Conservation (phyloP, 768 basidiomycete species). For the Gautieria morchelliformis region DNA sequence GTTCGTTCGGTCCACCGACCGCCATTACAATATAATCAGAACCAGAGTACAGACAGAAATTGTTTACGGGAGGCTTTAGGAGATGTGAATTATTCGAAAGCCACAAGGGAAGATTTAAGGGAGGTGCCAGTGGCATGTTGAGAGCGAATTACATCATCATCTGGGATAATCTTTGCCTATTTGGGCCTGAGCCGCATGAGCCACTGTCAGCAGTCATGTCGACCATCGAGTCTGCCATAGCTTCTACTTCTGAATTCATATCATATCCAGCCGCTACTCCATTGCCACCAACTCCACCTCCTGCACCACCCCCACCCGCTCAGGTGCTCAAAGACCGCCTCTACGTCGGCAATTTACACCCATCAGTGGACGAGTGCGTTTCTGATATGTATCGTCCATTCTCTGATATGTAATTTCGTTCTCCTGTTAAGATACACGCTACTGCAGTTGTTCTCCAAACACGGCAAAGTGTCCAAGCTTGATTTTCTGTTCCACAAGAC, state of each 20-base stretch:
- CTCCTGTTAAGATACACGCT: slow-evolving; percentile 58
- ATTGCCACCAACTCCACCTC: neutral
- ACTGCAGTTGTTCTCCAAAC: slow-evolving; percentile 84
- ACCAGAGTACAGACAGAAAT: slow-evolving; percentile 76
- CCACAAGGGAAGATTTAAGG: slow-evolving; percentile 89
- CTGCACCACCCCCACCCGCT: neutral
- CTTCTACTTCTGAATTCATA: slow-evolving; percentile 2
- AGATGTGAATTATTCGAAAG: slow-evolving; percentile 69
- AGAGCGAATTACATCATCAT: neutral
- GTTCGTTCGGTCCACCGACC: slow-evolving; percentile 89
- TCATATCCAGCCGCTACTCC: slow-evolving; percentile 1
- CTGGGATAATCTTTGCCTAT: no score
- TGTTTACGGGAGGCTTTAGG: slow-evolving; percentile 87
- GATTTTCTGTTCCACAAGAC: slow-evolving; percentile 96
- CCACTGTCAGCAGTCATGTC: neutral
- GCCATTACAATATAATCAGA: slow-evolving; percentile 92
- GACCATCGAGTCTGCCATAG: neutral
- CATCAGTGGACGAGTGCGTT: slow-evolving; percentile 76
- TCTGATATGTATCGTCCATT: neutral
- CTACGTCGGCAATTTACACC: slow-evolving; percentile 84
- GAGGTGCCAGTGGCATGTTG: slow-evolving; percentile 63
- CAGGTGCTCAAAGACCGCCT: slow-evolving; percentile 53
- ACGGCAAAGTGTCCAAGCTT: slow-evolving; percentile 84
- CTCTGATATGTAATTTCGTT: slow-evolving; percentile 5
- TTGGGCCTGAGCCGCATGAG: no score